Percentiles rank a stretch among this genome's conserved stretches.
Conservation (phyloP, 768 basidiomycete genomes). For the Terana coerulea region DNA sequence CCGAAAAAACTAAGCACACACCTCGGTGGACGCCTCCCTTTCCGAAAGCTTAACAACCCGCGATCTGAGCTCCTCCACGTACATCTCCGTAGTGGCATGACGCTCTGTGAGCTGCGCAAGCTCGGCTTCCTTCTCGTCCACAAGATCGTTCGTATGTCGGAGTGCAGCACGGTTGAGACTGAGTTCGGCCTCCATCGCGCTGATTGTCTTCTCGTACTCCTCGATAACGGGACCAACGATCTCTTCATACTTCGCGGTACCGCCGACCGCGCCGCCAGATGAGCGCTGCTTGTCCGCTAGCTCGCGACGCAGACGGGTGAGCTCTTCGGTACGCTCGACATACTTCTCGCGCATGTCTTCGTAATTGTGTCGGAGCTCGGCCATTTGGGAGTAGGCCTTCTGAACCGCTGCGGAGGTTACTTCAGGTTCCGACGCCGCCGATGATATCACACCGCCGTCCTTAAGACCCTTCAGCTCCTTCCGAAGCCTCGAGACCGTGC, state of each 20-base stretch:
- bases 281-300: constrained; percentile 73
- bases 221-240: constrained; percentile 97
- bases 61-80: constrained; percentile 80
- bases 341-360: constrained; percentile 81
- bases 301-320: constrained; percentile 74
- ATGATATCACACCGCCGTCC: constrained; percentile 45
- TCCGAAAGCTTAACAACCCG: constrained; percentile 82
- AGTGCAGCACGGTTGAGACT: constrained; percentile 84
- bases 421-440: constrained; percentile 10
- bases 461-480: constrained; percentile 84
- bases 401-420: constrained; percentile 37
- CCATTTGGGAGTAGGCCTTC: constrained; percentile 74
- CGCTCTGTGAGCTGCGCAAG: constrained; percentile 60
- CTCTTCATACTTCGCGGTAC: constrained; percentile 75
- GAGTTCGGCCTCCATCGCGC: constrained; percentile 90
- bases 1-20: constrained; percentile 31
- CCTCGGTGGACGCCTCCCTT: constrained; percentile 90
- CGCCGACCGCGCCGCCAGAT: constrained; percentile 58
- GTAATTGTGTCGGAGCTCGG: constrained; percentile 81
- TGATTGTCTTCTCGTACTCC: constrained; percentile 97
- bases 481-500: constrained; percentile 76
- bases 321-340: constrained; percentile 85
- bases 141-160: constrained; percentile 87
- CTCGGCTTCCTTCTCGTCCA: constrained; percentile 89
- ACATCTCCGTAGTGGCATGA: constrained; percentile 76